A percentile compares a stretch with the other conserved stretches of the same genome.
These are phyloP conservation scores for Obba rivulosa DNA, from an alignment of 768 basidiomycete genomes.

Conservation along the genomic window DNA sequence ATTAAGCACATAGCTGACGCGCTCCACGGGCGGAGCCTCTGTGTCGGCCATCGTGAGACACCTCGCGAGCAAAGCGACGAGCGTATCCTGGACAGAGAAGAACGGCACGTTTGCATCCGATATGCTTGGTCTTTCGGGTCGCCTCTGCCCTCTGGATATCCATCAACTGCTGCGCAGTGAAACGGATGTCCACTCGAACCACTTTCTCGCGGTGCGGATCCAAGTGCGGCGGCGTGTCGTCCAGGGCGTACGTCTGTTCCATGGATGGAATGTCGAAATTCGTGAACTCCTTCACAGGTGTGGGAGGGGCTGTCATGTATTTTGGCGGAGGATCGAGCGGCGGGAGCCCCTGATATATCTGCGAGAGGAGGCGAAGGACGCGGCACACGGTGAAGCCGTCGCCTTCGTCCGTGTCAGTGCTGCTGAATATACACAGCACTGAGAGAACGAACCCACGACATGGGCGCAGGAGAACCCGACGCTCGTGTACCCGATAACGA, in stretches of 20 bases:
- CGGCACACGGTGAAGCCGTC: conserved; percentile 4
- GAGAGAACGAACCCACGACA: conserved; percentile 1
- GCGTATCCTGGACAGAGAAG: conserved; percentile 7
- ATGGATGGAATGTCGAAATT: conserved; percentile 1
- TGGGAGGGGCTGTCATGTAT: not conserved
- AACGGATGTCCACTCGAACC: conserved; percentile 6
- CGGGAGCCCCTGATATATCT: conserved; percentile 11
- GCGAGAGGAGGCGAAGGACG: conserved; percentile 11
- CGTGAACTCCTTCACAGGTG: conserved; percentile 1
- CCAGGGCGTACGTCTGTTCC: not conserved
- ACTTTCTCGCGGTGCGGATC: conserved; percentile 2
- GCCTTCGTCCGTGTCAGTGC: not conserved
- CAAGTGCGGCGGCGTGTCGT: conserved; percentile 1
- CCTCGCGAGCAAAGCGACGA: conserved; percentile 7
- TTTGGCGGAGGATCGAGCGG: conserved; percentile 8
- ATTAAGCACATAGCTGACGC: conserved; percentile 1
- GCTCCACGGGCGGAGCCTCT: not conserved
- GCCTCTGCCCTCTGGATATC: conserved; percentile 3
- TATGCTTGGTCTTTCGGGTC: not conserved
- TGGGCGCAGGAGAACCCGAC: conserved; percentile 9
- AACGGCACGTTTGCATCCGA: not conserved
- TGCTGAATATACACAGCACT: not conserved
- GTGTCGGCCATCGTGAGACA: conserved; percentile 6
- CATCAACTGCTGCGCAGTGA: conserved; percentile 4
- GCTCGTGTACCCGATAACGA: conserved; percentile 6